Conservation (phyloP, 805 yeast species). For the Starmera caribaea region DNA sequence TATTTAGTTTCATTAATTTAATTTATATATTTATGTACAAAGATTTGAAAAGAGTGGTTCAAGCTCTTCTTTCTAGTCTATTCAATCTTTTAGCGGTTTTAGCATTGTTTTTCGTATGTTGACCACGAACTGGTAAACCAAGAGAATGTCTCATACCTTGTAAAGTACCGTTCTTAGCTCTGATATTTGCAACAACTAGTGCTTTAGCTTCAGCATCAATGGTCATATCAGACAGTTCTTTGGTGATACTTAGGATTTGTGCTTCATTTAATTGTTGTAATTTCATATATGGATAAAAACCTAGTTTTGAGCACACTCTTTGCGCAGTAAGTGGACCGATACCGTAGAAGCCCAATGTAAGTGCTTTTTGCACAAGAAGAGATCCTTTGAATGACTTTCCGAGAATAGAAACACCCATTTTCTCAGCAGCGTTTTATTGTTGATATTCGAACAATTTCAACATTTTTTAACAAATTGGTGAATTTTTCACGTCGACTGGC, state of each 20-base stretch:
- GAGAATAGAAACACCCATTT: neutral
- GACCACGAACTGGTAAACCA: conserved; percentile 81
- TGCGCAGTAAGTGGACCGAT: conserved; percentile 70
- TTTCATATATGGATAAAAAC: conserved; percentile 88
- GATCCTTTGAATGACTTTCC: neutral
- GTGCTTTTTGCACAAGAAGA: conserved; percentile 35
- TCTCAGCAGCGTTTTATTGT: neutral
- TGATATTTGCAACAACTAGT: conserved; percentile 67
- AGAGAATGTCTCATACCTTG: conserved; percentile 84
- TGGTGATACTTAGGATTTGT: conserved; percentile 76
- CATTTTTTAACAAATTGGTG: no score
- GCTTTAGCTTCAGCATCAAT: conserved; percentile 77
- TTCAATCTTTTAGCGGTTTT: conserved; percentile 83
- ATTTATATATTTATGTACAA: neutral
- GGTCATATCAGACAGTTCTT: conserved; percentile 73
- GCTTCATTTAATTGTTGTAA: conserved; percentile 89
- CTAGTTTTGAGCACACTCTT: conserved; percentile 75
- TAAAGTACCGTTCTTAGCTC: conserved; percentile 77
- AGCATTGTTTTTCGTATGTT: conserved; percentile 85
- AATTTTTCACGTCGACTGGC: no score
- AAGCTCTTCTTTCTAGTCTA: conserved; percentile 55
- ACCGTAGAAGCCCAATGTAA: conserved; percentile 79
- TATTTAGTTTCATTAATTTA: conserved; percentile 5
- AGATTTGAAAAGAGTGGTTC: conserved; percentile 2
- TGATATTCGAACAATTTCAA: neutral